Conservation (phyloP, 495 filamentous ascomycete species). For the Parmelia sp. region DNA sequence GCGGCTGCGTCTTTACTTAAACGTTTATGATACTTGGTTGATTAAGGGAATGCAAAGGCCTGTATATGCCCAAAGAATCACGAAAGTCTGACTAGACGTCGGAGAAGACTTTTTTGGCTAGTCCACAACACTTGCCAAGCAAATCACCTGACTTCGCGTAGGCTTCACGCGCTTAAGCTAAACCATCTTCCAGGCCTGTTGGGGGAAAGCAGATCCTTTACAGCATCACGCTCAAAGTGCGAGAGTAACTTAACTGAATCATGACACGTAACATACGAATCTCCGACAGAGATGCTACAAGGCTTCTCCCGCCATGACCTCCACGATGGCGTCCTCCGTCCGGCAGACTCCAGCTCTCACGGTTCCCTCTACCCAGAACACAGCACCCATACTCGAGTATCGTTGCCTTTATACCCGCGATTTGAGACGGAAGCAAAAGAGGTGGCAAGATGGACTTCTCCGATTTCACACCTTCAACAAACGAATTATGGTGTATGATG, state of each 20-base stretch:
- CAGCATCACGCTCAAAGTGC: no score
- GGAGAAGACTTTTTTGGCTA: no score
- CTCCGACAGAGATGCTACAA: neutral
- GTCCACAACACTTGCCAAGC: no score
- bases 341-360: slow-evolving; percentile 17
- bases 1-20: no score
- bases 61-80: no score
- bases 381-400: slow-evolving; percentile 71
- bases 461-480: slow-evolving; percentile 88
- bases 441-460: slow-evolving; percentile 88
- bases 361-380: slow-evolving; percentile 49
- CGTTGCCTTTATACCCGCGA: slow-evolving; percentile 82
- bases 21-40: no score
- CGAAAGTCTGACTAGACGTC: no score
- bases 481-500: slow-evolving; percentile 85
- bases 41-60: no score
- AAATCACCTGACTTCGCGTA: neutral
- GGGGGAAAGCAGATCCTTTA: no score
- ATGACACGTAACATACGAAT: neutral
- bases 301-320: neutral
- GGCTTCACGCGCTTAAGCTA: no score
- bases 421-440: slow-evolving; percentile 75
- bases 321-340: slow-evolving; percentile 12
- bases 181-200: no score
- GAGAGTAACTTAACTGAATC: neutral